These are phyloP conservation scores for Chalciporus sphaerocephalus DNA, from an alignment of 768 basidiomycete genomes.

Conservation along the genomic window DNA sequence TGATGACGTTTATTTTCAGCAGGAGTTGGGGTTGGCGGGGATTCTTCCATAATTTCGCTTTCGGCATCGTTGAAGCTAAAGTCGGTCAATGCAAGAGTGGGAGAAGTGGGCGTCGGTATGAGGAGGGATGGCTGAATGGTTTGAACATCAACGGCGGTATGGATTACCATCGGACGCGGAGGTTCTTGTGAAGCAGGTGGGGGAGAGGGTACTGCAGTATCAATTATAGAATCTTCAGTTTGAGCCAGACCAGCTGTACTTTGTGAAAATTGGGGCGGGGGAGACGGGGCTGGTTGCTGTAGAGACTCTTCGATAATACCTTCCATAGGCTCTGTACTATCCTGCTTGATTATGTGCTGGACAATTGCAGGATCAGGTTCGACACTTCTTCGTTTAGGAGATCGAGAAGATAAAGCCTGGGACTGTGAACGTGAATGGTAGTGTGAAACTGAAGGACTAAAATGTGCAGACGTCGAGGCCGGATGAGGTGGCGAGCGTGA, in stretches of 20 bases:
- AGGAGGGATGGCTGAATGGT: conserved; percentile 27
- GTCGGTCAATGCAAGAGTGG: conserved; percentile 26
- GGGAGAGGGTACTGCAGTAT: background rate
- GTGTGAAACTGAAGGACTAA: conserved; percentile 17
- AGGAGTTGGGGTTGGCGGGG: conserved; percentile 9
- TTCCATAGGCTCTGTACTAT: conserved; percentile 17
- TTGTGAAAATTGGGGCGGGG: conserved; percentile 16
- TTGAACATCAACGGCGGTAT: conserved; percentile 27
- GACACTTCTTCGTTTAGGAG: conserved; percentile 5
- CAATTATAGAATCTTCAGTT: background rate
- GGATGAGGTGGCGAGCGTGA: conserved; percentile 20
- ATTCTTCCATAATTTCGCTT: conserved; percentile 20
- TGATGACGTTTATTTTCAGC: conserved; percentile 31
- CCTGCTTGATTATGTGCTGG: conserved; percentile 6
- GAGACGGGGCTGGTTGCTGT: conserved; percentile 19
- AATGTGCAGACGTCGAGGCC: conserved; percentile 9
- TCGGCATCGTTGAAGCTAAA: conserved; percentile 34
- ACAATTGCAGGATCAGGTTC: background rate
- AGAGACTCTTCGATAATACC: conserved; percentile 23
- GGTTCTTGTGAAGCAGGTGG: background rate
- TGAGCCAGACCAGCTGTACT: background rate
- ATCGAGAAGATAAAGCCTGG: conserved; percentile 5
- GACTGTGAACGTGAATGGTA: conserved; percentile 16
- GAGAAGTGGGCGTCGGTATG: conserved; percentile 36
- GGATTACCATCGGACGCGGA: conserved; percentile 19